Evolutionary conservation across 371 early-diverging fungal genomes (phyloP).

Genomic region (Blakeslea trispora): DNA sequence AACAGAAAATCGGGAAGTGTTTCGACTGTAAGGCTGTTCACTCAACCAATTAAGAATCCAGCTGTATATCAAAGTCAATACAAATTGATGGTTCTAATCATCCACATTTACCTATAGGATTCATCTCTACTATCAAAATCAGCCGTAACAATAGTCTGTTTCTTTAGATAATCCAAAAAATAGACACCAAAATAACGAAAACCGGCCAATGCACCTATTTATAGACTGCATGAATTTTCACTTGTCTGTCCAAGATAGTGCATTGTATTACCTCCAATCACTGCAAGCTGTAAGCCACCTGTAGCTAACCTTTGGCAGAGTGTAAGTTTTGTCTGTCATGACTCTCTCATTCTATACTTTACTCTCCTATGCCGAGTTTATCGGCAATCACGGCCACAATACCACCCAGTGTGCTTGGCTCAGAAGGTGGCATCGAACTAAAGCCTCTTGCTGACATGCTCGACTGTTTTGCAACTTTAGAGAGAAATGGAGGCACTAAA

Average conservation of each 20-base stretch:
- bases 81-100: not conserved
- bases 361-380: slow-evolving; percentile 58
- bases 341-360: slow-evolving; percentile 4
- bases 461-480: not conserved
- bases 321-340: not conserved
- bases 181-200: slow-evolving; percentile 51
- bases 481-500: not conserved
- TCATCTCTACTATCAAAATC: slow-evolving; percentile 70
- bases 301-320: slow-evolving; percentile 50
- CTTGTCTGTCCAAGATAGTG: not conserved
- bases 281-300: slow-evolving; percentile 48
- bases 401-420: slow-evolving; percentile 43
- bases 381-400: slow-evolving; percentile 48
- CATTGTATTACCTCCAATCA: slow-evolving; percentile 48
- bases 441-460: slow-evolving; percentile 8
- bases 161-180: slow-evolving; percentile 53
- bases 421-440: slow-evolving; percentile 24
- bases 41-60: slow-evolving; percentile 65
- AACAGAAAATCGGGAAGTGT: slow-evolving; percentile 62
- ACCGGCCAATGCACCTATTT: slow-evolving; percentile 37
- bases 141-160: slow-evolving; percentile 55
- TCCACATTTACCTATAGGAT: slow-evolving; percentile 48
- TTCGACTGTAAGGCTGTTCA: slow-evolving; percentile 58
- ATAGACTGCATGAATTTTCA: not conserved
- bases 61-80: slow-evolving; percentile 1